Evolutionary conservation across 108 stramenopile genomes (phyloP), one percentile per base, ranked within the genome.

Genomic region (Cyclostephanos tholiformis): DNA sequence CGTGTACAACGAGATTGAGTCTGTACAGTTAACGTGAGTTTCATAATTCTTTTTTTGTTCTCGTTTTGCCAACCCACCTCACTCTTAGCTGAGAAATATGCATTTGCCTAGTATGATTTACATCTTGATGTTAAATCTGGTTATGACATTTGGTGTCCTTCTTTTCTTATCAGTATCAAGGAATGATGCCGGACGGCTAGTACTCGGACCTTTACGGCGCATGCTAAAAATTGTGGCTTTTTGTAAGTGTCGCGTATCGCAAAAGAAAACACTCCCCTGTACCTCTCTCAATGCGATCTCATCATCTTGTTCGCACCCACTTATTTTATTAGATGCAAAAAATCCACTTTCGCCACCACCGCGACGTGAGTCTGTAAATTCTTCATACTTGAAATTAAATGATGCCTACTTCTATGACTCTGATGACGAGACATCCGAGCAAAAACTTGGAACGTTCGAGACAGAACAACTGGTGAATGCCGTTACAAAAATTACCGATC

Each of bases 401-500:
- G 70, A 63, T 32, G 70, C 36, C 20, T 61, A 81, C 17, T 62
- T 25, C 12, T 70, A 79, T 35, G 72, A 74, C 22, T 44, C 50
- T 10, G 49, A 58, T 41, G 79, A 72, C n/a, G 69, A 79, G 11
- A 67, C 56, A 20, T 55, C 69, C 19, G 77, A 83, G 30, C 64
- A 80, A 22, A 64, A 83, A 63, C 79, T 90, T n/a, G 90, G 91
- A 39, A 89, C 85, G 22, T 95, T 92, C 76, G 98, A 99, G 84
- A 97, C 98, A 6, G 94, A 94, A 39, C 87, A 95, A 62, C 90
- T 99, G 13, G 85, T 96, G 56, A 88, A 85, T 53, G 92, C 98
- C 0, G 91, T 99, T 32, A 77, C 88, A 8, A 97, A 95, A 76
- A 98, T 98, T 76, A 90, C 97, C 11, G 93, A 93, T 75, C 77